These are phyloP conservation scores for Irpex sp. DNA, from an alignment of 1,284 basidiomycete species.

Conservation along the genomic window DNA sequence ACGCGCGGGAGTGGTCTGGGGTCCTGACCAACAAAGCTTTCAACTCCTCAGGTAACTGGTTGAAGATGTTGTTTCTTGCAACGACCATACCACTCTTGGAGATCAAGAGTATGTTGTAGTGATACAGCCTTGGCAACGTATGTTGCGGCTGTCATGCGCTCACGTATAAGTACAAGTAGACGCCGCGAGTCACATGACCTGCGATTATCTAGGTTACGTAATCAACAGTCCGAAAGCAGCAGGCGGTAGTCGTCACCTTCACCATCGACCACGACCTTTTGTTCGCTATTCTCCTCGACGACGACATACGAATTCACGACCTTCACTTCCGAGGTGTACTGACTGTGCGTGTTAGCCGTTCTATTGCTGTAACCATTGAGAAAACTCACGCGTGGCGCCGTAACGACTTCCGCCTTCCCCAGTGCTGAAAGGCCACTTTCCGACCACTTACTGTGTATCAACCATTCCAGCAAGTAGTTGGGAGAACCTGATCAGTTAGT, in stretches of 20 bases:
- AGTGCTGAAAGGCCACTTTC: conserved; percentile 1
- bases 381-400: conserved; percentile 11
- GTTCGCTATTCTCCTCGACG: conserved; percentile 27
- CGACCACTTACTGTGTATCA: background rate
- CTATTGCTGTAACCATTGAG: no score
- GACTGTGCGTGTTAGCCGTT: conserved; percentile 2
- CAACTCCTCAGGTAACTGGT: no score
- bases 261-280: conserved; percentile 25
- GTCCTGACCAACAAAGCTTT: no score
- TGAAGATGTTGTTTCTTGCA: no score
- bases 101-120: no score
- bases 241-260: conserved; percentile 23
- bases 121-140: no score
- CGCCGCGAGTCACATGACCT: conserved; percentile 1
- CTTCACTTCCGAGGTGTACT: conserved; percentile 12
- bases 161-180: no score
- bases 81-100: no score
- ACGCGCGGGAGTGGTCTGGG: no score
- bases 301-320: conserved; percentile 9
- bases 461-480: background rate
- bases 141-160: no score
- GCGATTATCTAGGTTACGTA: conserved; percentile 13
- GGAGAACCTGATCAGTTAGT: background rate
- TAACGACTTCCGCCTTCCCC: background rate
- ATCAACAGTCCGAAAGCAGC: background rate